Base-by-base conservation (phyloP, 768 basidiomycete species). In the Rhodotorula taiwanensis region DNA sequence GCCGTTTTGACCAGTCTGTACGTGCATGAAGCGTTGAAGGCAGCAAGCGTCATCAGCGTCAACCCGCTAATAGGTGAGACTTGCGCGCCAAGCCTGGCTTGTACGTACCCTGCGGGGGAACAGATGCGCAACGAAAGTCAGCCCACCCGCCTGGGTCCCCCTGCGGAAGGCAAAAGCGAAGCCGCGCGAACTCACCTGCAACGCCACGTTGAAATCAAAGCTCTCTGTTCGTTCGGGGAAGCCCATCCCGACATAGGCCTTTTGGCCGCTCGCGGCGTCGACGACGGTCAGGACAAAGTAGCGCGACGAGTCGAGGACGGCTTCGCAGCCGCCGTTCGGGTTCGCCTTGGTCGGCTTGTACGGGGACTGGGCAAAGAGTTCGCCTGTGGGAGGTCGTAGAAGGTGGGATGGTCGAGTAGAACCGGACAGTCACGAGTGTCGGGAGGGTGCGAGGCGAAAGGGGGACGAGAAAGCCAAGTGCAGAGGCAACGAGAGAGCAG, bases 161-260 rank as follows among this genome's bases (percentile, higher is more conserved):
- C n/a, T n/a, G n/a, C n/a, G n/a, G n/a, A n/a, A 39, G 28, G 23
- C 47, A 7, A 23, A 21, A 23, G 20, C 36, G 49, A 0, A 44
- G 43, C 71, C 15, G 8, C 43, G 20, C 11, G 23, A n/a, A 44
- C 43, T 18, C 43, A 44, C 43, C 52, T 73, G 72, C n/a, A 73
- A 45, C 1, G 70, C 70, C 30, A 74, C 73, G 48, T 74, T 71
- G 49, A 71, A 72, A 57, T 74, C 73, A 52, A 74, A 74, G 7
- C 52, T 31, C 51, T 71, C 71, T 21, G 58, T 62, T 1, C 73
- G 70, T 53, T 74, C 73, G 25, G 65, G 66, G 58, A 74, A 74
- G 27, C 72, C 72, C 70, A 73, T 72, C 11, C 72, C 72, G 39
- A 73, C 36, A 58, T 69, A 73, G 11, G 71, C 69, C 43, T 58